Conservation (phyloP, 2,329 filamentous ascomycete species). For the Clathrospora elynae region DNA sequence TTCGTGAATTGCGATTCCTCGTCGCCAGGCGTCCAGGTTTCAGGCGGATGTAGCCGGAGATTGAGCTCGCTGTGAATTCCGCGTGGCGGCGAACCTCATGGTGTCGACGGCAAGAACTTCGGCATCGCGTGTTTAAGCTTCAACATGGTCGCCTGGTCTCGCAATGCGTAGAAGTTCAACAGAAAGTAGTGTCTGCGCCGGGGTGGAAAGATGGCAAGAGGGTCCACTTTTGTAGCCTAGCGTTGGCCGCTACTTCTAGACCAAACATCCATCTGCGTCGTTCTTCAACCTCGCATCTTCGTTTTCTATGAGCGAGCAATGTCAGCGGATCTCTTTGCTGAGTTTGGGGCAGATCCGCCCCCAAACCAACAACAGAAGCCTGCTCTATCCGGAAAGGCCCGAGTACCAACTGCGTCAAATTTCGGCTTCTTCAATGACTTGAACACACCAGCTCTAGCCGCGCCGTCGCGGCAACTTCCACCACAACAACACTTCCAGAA, state of each 20-base stretch:
- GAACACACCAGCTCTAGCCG: conserved; percentile 19
- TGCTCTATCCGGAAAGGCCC: neutral
- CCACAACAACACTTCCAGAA: conserved; percentile 14
- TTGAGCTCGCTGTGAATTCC: too few relatives aligned
- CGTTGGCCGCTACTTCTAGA: conserved; percentile 20
- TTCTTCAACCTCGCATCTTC: conserved; percentile 12
- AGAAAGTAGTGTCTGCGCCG: too few relatives aligned
- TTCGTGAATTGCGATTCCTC: too few relatives aligned
- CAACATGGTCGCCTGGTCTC: neutral
- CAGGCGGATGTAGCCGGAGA: too few relatives aligned
- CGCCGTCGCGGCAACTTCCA: conserved; percentile 20
- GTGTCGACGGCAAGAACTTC: too few relatives aligned
- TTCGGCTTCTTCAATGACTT: conserved; percentile 47
- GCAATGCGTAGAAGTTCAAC: too few relatives aligned
- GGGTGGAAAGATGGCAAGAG: too few relatives aligned
- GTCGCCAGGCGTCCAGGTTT: too few relatives aligned
- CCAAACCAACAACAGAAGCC: conserved; percentile 21
- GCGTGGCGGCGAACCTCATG: too few relatives aligned
- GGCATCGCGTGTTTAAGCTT: too few relatives aligned
- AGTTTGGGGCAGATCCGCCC: conserved; percentile 34
- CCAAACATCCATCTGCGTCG: conserved; percentile 16
- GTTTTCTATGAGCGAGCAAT: conserved; percentile 21
- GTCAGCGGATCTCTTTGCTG: conserved; percentile 47
- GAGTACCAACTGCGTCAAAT: conserved; percentile 19
- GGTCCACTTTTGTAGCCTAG: conserved; percentile 23